Percentiles rank a stretch among this genome's conserved stretches.
Conservation (phyloP, 2,329 filamentous ascomycete species). For the Fusarium albosuccineum region DNA sequence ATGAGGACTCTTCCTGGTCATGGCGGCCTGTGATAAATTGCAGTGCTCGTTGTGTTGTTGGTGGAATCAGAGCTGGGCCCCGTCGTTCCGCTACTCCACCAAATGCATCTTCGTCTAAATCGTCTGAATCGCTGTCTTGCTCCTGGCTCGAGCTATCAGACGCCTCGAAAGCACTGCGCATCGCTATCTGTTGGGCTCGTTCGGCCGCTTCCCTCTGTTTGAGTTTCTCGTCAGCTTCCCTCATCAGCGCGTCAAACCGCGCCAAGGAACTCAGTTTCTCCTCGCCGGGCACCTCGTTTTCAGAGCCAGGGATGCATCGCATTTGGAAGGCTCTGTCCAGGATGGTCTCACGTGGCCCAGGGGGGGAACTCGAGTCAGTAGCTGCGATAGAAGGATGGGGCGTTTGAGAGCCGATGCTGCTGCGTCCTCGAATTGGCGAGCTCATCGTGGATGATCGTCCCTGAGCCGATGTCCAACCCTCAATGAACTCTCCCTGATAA, state of each 20-base stretch:
- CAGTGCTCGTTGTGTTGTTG: constrained; percentile 63
- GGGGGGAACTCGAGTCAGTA: constrained; percentile 61
- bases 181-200: constrained; percentile 50
- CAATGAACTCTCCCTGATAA: constrained; percentile 68
- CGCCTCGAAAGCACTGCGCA: constrained; percentile 65
- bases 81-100: constrained; percentile 52
- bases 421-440: constrained; percentile 67
- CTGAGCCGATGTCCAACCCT: constrained; percentile 72
- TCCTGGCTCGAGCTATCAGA: constrained; percentile 61
- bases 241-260: constrained; percentile 75
- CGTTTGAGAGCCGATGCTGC: constrained; percentile 66
- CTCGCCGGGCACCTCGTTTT: constrained; percentile 66
- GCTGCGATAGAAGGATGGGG: constrained; percentile 55
- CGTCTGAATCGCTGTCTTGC: constrained; percentile 54
- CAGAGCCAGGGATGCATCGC: constrained; percentile 72
- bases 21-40: constrained; percentile 63
- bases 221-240: constrained; percentile 67
- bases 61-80: constrained; percentile 55
- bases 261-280: constrained; percentile 75
- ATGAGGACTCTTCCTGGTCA: constrained; percentile 48
- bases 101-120: constrained; percentile 58
- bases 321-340: constrained; percentile 76
- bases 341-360: constrained; percentile 72
- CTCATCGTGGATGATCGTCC: constrained; percentile 70
- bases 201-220: constrained; percentile 55